phyloP scores from a whole-genome alignment of 148 eudicot genomes.

The Suaeda aralocaspica region DNA sequence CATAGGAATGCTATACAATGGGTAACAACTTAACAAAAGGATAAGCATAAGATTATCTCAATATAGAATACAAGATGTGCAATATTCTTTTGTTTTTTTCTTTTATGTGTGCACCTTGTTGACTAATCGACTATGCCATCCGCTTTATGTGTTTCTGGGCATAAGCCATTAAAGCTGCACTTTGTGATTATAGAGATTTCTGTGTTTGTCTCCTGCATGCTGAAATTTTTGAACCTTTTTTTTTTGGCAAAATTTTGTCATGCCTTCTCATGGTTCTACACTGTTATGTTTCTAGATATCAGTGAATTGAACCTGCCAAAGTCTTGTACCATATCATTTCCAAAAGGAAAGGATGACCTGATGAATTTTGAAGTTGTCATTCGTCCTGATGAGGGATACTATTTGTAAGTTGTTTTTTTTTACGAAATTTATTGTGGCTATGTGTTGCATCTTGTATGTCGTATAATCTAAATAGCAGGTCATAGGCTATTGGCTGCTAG shows the following conservation, averaged over 20 bases:
- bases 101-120: too few relatives aligned
- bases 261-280: not conserved
- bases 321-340: conserved; percentile 61
- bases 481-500: not conserved
- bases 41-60: too few relatives aligned
- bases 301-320: conserved; percentile 76
- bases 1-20: too few relatives aligned
- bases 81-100: too few relatives aligned
- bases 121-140: too few relatives aligned
- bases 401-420: conserved; percentile 43
- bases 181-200: not conserved
- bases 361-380: conserved; percentile 89
- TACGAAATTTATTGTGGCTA: not conserved
- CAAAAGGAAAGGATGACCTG: conserved; percentile 79
- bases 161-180: too few relatives aligned
- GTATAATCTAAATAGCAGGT: not conserved
- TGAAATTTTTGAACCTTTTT: not conserved
- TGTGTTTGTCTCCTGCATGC: not conserved
- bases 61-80: too few relatives aligned
- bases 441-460: not conserved
- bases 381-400: conserved; percentile 84
- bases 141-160: too few relatives aligned
- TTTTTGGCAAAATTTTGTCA: not conserved
- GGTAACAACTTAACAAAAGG: too few relatives aligned
- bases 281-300: conserved; percentile 50